Evolutionary conservation across 164 flowering plant species (phyloP), one percentile per base, ranked within the genome.

Genomic region (Hamamelis virginiana): DNA sequence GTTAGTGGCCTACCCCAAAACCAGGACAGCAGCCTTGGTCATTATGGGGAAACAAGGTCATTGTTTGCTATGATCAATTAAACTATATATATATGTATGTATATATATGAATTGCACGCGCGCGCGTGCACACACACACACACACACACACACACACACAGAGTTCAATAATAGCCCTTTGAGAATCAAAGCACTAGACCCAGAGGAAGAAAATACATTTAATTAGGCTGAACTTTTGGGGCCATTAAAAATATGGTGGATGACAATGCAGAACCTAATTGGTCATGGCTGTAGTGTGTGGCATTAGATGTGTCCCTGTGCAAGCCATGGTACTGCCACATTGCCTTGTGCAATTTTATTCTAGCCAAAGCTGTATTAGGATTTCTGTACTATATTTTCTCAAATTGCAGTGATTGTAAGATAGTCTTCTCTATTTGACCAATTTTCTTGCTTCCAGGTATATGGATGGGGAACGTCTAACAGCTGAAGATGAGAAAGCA

Each of bases 401-500:
- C n/a, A 19, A 19, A 43, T 43, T 64, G 8, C 65, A 18, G 62
- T 50, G 23, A 45, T 11, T 41, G 43, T 21, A 41, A 10, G 61
- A 16, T 50, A 38, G 56, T 44, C 55, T 51, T 22, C n/a, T 74
- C 22, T 58, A 56, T 64, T 55, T 78, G 23, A 59, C 66, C 43
- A n/a, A 67, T 67, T 56, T 69, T 43, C 18, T 64, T 68, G 45
- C 47, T 66, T 14, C 66, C 75, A 91, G 98, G 82, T 94, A 92
- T 72, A 44, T 67, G 83, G 96, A 90, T 81, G 98, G 98, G 33
- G 86, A 87, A 64, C 81, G 75, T 18, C 78, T 94, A 33, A 75
- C 83, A 19, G 75, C 52, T 68, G 85, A 89, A 74, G 95, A 92
- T 73, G 95, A 94, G 85, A 85, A 80, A 82, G 77, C 68, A 43